phyloP scores from a whole-genome alignment of 169 alveolate genomes.

The Cryptosporidium sp. region DNA sequence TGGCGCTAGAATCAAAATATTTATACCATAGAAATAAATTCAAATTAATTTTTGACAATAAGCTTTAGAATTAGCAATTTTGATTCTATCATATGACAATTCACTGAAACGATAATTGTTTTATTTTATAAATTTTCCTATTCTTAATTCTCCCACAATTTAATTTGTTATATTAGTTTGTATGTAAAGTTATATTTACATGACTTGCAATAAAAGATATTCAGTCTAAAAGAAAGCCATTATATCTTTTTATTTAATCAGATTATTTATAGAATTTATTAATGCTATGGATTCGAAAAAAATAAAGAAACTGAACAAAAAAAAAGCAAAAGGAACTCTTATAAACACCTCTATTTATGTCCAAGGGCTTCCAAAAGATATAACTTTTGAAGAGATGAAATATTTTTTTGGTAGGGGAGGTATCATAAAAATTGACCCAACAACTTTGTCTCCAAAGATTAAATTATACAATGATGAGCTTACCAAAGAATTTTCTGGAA shows the following conservation, averaged over 20 bases:
- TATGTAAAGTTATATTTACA: no score
- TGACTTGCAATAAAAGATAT: background rate
- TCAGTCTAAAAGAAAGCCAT: background rate
- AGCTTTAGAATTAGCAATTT: background rate
- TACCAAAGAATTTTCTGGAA: constrained; percentile 84
- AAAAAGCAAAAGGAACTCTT: constrained; percentile 13
- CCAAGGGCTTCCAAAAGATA: constrained; percentile 85
- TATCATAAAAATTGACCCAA: constrained; percentile 85
- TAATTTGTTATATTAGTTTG: background rate
- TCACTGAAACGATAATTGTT: background rate
- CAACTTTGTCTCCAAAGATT: constrained; percentile 80
- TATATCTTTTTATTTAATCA: background rate
- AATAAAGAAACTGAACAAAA: background rate
- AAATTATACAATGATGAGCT: constrained; percentile 82
- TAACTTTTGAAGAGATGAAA: constrained; percentile 82
- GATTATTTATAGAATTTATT: background rate
- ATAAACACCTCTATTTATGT: constrained; percentile 84
- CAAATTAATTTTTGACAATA: background rate
- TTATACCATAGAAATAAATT: background rate
- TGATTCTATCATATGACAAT: background rate
- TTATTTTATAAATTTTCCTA: background rate
- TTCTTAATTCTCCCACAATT: background rate
- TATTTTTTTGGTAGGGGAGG: constrained; percentile 86
- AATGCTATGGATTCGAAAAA: background rate
- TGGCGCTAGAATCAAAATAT: background rate